phyloP scores from a whole-genome alignment of 441 rosid species.

The Capsella rubella region DNA sequence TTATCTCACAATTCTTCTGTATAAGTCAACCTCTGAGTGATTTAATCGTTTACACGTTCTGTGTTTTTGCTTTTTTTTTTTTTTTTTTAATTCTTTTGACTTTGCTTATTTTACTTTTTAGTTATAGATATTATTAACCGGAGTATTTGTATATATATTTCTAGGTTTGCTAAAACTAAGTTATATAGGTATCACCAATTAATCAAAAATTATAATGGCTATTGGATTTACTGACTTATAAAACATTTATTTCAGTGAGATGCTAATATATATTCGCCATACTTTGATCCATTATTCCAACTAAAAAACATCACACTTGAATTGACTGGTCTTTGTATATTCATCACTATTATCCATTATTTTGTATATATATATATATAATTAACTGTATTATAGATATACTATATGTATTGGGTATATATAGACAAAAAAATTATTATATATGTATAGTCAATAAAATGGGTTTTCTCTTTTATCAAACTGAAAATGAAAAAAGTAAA shows the following conservation, averaged over 20 bases:
- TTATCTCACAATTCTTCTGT: constrained; percentile 30
- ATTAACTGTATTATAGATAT: not conserved
- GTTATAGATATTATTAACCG: too few relatives aligned
- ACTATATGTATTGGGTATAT: too few relatives aligned
- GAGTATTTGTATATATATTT: too few relatives aligned
- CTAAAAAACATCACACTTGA: constrained; percentile 13
- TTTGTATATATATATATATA: not conserved
- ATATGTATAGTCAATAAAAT: not conserved
- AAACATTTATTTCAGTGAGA: not conserved
- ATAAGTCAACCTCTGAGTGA: constrained; percentile 48
- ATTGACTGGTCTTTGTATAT: constrained; percentile 2
- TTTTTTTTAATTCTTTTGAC: constrained; percentile 33
- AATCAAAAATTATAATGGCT: not conserved
- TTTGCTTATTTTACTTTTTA: not conserved
- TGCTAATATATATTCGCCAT: not conserved
- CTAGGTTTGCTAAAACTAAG: too few relatives aligned
- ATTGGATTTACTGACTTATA: not conserved
- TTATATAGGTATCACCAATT: too few relatives aligned
- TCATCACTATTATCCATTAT: not conserved
- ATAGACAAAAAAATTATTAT: too few relatives aligned
- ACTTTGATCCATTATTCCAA: not conserved
- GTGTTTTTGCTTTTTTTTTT: constrained; percentile 19
- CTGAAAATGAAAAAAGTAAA: not conserved
- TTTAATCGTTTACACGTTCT: constrained; percentile 47
- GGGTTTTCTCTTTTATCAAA: not conserved